Conservation (phyloP, 1,284 basidiomycete species). For the Sanghuangporus weigelae region DNA sequence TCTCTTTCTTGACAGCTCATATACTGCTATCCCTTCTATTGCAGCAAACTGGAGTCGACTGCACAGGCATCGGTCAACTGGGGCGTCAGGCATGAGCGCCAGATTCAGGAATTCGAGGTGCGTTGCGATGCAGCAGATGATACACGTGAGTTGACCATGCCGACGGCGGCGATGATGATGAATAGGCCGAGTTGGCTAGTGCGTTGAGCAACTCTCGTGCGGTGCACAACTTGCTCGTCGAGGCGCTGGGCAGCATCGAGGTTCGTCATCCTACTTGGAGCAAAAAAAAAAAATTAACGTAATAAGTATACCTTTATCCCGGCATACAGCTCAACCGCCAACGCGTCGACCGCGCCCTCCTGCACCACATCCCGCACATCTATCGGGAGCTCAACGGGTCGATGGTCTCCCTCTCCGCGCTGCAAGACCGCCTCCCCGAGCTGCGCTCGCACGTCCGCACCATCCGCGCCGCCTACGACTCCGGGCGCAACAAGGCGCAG, state of each 20-base stretch:
- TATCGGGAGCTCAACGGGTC: constrained; percentile 53
- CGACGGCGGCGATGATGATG: background rate
- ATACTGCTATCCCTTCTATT: background rate
- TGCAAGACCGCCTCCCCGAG: constrained; percentile 50
- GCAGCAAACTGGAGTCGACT: constrained; percentile 11
- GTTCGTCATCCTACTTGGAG: constrained; percentile 41
- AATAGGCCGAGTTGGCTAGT: constrained; percentile 55
- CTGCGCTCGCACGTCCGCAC: constrained; percentile 53
- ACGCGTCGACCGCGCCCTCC: constrained; percentile 50
- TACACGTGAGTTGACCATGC: too few species aligned
- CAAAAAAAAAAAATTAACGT: background rate
- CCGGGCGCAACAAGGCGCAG: constrained; percentile 64
- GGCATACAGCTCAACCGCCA: constrained; percentile 47
- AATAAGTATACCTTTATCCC: background rate
- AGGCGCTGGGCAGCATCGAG: constrained; percentile 51
- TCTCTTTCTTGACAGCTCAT: background rate
- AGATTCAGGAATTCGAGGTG: constrained; percentile 69
- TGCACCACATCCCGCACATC: constrained; percentile 54
- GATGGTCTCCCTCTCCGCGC: constrained; percentile 43
- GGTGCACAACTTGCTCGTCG: constrained; percentile 60
- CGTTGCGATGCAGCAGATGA: constrained; percentile 12
- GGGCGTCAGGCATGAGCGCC: constrained; percentile 49
- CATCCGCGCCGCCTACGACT: constrained; percentile 58
- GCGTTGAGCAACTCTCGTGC: constrained; percentile 66
- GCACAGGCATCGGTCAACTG: constrained; percentile 41